Percentiles rank a stretch among this genome's conserved stretches.
Conservation (phyloP, 1,139 yeast genomes). For the Blastobotrys persicus region DNA sequence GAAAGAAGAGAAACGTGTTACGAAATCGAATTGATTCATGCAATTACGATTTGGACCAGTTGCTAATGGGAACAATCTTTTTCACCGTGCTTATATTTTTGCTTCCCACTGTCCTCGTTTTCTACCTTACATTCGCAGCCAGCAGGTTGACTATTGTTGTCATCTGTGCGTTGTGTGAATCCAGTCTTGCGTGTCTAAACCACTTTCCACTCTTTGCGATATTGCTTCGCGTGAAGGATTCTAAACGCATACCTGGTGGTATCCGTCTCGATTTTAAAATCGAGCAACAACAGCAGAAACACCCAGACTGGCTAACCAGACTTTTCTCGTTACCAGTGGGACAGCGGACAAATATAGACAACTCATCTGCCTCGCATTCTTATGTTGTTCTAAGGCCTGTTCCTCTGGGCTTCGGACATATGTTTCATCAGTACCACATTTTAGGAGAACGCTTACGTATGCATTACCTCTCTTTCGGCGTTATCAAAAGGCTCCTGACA, state of each 20-base stretch:
- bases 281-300: background rate
- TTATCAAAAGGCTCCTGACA: conserved; percentile 41
- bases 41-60: conserved; percentile 78
- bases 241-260: conserved; percentile 89
- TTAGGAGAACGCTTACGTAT: conserved; percentile 42
- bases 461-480: conserved; percentile 45
- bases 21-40: conserved; percentile 85
- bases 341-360: conserved; percentile 5
- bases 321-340: background rate
- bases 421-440: conserved; percentile 49
- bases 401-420: conserved; percentile 44
- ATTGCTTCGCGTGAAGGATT: conserved; percentile 74
- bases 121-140: conserved; percentile 70
- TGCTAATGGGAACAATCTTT: conserved; percentile 80
- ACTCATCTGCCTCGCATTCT: conserved; percentile 21
- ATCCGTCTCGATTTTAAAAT: conserved; percentile 45
- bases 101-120: conserved; percentile 84
- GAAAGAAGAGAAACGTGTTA: conserved; percentile 80
- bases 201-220: conserved; percentile 86
- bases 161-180: conserved; percentile 55
- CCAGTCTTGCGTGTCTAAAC: conserved; percentile 62
- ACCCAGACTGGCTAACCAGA: background rate
- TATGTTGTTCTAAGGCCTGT: conserved; percentile 41
- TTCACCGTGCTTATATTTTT: conserved; percentile 77
- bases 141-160: conserved; percentile 54